Percentiles rank a stretch among this genome's conserved stretches.
phyloP scores from a whole-genome alignment of 768 basidiomycete species.

The Suillus paluster region DNA sequence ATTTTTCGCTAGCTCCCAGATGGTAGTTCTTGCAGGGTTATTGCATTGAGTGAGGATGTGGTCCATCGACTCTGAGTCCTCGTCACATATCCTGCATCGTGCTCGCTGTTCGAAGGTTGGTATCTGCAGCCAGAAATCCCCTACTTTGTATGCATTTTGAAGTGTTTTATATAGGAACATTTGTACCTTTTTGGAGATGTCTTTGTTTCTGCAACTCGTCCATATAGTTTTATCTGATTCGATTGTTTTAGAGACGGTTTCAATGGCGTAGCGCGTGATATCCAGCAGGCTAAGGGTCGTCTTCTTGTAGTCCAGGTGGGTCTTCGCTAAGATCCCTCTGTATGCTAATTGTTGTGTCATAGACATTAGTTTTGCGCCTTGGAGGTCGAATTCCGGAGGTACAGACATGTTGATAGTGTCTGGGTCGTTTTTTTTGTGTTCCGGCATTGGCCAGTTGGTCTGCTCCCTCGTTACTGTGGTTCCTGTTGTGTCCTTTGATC shows the following conservation, averaged over 20 bases:
- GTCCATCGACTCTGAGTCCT: too few species aligned
- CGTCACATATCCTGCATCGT: too few species aligned
- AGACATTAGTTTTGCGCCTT: neutral
- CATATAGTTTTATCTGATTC: neutral
- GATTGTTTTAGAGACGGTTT: neutral
- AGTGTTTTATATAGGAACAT: neutral
- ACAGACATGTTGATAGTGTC: neutral
- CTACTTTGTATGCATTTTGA: too few species aligned
- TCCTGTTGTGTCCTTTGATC: slow-evolving; percentile 31
- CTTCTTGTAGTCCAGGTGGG: too few species aligned
- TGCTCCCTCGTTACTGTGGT: slow-evolving; percentile 26
- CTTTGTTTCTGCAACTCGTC: neutral
- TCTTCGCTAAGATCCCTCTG: neutral
- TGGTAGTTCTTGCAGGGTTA: neutral
- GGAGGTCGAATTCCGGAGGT: neutral
- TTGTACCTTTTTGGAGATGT: neutral
- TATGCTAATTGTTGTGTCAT: neutral
- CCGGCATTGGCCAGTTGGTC: slow-evolving; percentile 24
- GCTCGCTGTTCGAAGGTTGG: neutral
- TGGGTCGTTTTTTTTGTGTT: slow-evolving; percentile 10
- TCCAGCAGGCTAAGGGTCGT: neutral
- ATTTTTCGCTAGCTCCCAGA: neutral
- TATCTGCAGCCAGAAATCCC: neutral
- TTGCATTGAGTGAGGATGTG: neutral
- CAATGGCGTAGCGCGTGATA: neutral